These are phyloP conservation scores for Mucor saturninus DNA, from an alignment of 371 early-diverging fungal species.

Conservation along the genomic window DNA sequence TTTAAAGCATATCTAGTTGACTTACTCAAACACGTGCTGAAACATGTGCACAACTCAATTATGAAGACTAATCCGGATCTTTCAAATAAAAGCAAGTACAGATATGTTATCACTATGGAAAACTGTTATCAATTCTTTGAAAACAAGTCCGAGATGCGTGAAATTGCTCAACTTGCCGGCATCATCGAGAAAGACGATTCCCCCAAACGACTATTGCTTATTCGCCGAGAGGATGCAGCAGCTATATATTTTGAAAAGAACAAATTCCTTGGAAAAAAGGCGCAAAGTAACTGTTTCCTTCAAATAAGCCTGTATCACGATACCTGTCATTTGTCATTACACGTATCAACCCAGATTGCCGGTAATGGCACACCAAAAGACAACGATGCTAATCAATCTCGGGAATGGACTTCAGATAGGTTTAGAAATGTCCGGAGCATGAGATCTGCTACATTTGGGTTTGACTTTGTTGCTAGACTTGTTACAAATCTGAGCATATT, in stretches of 20 bases:
- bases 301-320: slow-evolving; percentile 13
- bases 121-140: slow-evolving; percentile 17
- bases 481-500: slow-evolving; percentile 5
- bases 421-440: slow-evolving; percentile 19
- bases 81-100: not conserved
- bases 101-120: slow-evolving; percentile 24
- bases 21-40: not conserved
- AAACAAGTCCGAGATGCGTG: slow-evolving; percentile 10
- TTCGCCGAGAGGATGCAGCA: slow-evolving; percentile 13
- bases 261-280: not conserved
- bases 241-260: slow-evolving; percentile 11
- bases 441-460: slow-evolving; percentile 8
- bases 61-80: not conserved
- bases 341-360: slow-evolving; percentile 1
- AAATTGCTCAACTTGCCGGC: slow-evolving; percentile 3
- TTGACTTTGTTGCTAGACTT: slow-evolving; percentile 11
- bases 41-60: not conserved
- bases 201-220: not conserved
- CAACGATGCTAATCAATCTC: not conserved
- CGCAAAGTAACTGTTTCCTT: slow-evolving; percentile 2
- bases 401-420: not conserved
- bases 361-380: not conserved
- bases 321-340: slow-evolving; percentile 2
- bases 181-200: not conserved
- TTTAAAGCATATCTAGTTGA: not conserved